These are phyloP conservation scores for Aeminium ludgeri DNA, from an alignment of 495 filamentous ascomycete species.

Conservation along the genomic window DNA sequence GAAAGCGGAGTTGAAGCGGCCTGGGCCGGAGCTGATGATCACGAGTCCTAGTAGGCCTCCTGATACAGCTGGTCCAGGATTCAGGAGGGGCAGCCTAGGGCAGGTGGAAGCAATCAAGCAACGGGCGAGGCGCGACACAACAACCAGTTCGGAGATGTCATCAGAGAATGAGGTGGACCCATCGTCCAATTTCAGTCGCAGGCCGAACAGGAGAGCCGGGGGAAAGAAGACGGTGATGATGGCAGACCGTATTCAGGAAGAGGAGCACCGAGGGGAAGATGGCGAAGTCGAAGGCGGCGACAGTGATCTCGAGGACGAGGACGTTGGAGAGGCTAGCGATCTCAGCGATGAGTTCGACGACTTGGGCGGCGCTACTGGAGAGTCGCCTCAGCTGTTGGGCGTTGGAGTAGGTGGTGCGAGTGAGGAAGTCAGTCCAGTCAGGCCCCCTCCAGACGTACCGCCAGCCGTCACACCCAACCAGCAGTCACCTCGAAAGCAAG, in stretches of 20 bases:
- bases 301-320: slow-evolving; percentile 18
- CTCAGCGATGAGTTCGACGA: slow-evolving; percentile 54
- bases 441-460: slow-evolving; percentile 19
- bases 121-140: slow-evolving; percentile 63
- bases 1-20: slow-evolving; percentile 19
- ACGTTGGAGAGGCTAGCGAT: slow-evolving; percentile 36
- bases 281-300: slow-evolving; percentile 12
- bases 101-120: slow-evolving; percentile 58
- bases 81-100: slow-evolving; percentile 58
- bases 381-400: slow-evolving; percentile 36
- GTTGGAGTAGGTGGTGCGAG: slow-evolving; percentile 12
- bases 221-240: slow-evolving; percentile 26
- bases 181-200: slow-evolving; percentile 1
- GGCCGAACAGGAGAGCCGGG: slow-evolving; percentile 1
- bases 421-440: slow-evolving; percentile 26
- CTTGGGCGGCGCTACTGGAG: slow-evolving; percentile 45
- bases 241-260: slow-evolving; percentile 28
- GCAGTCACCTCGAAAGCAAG: slow-evolving; percentile 40
- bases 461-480: slow-evolving; percentile 15
- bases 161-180: slow-evolving; percentile 67
- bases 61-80: slow-evolving; percentile 25
- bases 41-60: slow-evolving; percentile 32
- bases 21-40: slow-evolving; percentile 26
- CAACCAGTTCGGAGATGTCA: slow-evolving; percentile 82
- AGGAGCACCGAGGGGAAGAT: slow-evolving; percentile 19